These are phyloP conservation scores for Fraxinus ornus DNA, from an alignment of 305 asterid species.

Conservation along the genomic window DNA sequence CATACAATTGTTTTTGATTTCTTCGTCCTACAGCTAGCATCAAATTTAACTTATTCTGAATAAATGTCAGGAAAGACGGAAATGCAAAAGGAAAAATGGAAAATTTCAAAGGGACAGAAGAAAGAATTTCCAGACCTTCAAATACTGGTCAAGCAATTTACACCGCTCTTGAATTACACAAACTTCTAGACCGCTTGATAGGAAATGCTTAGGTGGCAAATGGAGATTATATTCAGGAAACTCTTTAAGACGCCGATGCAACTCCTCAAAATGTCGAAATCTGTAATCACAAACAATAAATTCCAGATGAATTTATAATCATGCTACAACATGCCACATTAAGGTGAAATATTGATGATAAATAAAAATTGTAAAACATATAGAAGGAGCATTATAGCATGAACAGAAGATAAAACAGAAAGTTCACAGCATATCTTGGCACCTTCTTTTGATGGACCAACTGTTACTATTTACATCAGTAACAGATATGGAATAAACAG, in stretches of 20 bases:
- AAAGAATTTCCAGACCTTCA: constrained; percentile 61
- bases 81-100: constrained; percentile 11
- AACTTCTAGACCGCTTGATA: constrained; percentile 83
- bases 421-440: constrained; percentile 15
- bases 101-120: constrained; percentile 1
- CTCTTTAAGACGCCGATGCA: constrained; percentile 96
- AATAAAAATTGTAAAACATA: not conserved
- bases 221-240: constrained; percentile 87
- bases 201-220: constrained; percentile 98
- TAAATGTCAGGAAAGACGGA: not conserved
- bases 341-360: constrained; percentile 8
- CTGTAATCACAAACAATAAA: constrained; percentile 39
- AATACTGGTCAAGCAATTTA: constrained; percentile 79
- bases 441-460: constrained; percentile 99
- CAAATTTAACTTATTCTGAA: not conserved
- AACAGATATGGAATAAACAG: constrained; percentile 86
- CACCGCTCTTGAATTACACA: constrained; percentile 84
- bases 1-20: not conserved
- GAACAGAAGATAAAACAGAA: constrained; percentile 15
- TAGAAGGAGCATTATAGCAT: constrained; percentile 9
- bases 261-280: constrained; percentile 95
- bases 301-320: not conserved
- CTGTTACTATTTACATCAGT: constrained; percentile 71
- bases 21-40: constrained; percentile 2
- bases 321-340: not conserved